Percentiles rank a stretch among this genome's conserved stretches.
Evolutionary conservation across 2,329 filamentous ascomycete species (phyloP).

Genomic region (Harringtonia lauricola): DNA sequence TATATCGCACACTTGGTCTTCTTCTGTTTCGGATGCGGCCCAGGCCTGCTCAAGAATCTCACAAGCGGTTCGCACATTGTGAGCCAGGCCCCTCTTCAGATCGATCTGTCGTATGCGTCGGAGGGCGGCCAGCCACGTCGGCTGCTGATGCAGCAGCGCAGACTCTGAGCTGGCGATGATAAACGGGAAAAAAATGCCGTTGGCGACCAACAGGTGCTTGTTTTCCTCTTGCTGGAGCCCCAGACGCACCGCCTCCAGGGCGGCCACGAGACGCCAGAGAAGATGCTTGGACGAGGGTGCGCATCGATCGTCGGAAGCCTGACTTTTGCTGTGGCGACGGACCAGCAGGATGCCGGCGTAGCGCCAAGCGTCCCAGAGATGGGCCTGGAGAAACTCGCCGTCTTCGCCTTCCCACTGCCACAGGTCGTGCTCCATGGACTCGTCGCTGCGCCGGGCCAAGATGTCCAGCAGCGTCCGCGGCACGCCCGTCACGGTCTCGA

Average conservation of each 20-base stretch:
- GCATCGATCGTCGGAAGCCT: neutral
- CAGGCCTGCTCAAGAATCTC: neutral
- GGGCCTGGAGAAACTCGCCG: neutral
- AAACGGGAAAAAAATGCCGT: neutral
- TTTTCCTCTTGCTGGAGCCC: neutral
- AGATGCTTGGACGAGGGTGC: neutral
- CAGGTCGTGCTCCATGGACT: neutral
- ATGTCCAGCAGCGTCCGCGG: neutral
- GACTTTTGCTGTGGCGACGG: neutral
- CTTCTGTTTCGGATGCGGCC: neutral
- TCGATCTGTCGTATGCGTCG: neutral
- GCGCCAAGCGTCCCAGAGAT: neutral
- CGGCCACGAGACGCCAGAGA: neutral
- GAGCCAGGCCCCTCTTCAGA: neutral
- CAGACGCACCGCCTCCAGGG: neutral
- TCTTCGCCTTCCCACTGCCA: neutral
- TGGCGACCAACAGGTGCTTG: neutral
- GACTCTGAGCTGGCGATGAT: neutral
- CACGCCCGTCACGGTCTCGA: neutral
- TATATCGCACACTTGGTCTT: too few species aligned
- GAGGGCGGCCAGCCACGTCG: neutral
- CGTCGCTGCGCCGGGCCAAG: neutral
- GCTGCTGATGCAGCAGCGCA: neutral
- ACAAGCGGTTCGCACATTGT: neutral
- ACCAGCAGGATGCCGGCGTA: neutral